Percentiles rank a stretch among this genome's conserved stretches.
These are phyloP conservation scores for cucumber (Cucumis sativus) DNA, from an alignment of 306 rosid genomes.

Conservation along the genomic window Cucumber_9930_V3 NC_026657.2:22897501-22898000, in stretches of 20 bases:
- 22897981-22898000: constrained; percentile 66
- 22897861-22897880: constrained; percentile 6
- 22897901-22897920: constrained; percentile 68
- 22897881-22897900: constrained; percentile 76
- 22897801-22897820: neutral
- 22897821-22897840: neutral
- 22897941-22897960: constrained; percentile 47
- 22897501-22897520: neutral
- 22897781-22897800: neutral
- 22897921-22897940: constrained; percentile 56
- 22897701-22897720: neutral
- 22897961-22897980: constrained; percentile 56
- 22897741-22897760: neutral
- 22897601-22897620: neutral
- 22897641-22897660: neutral
- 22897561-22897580: neutral
- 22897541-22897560: neutral
- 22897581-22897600: neutral
- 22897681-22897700: neutral
- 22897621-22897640: neutral
- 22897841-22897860: neutral
- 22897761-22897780: neutral
- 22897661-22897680: neutral
- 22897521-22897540: neutral
- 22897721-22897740: neutral